Evolutionary conservation across 345 rosid species (phyloP), one percentile per base, ranked within the genome.

Genomic region (Eucalyptus erythrocorys): DNA sequence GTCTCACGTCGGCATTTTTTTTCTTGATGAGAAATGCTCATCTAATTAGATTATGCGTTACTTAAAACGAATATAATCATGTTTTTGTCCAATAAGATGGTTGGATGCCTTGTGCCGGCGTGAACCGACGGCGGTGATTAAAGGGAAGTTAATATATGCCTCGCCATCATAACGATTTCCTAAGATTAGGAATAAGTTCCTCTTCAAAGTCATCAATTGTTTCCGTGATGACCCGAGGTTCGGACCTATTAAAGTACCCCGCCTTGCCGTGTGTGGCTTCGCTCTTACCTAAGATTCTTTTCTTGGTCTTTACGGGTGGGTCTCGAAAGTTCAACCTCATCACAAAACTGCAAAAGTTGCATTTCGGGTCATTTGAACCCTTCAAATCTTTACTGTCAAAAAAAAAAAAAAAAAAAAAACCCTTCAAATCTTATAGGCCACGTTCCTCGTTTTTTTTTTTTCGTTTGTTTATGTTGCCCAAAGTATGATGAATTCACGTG

Each of bases 1-100:
- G 3, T 21, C 27, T 37, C 14, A 6, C 0, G 27, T 32, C 0
- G 12, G 13, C 3, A 5, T 5, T 9, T 12, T 37, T 37, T 43
- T 71, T 19, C 7, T 76, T 14, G 5, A 37, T 5, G 27, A 71
- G 27, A 71, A 71, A 37, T 37, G 26, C 12, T 2, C 34, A 17
- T 68, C 42, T 32, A 68, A 19, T 10, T 71, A 19, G 12, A 11
- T 71, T 37, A 34, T 37, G 47, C 1, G 1, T 76, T 40, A 21
- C 47, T 43, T 40, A 10, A 76, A 76, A 40, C 0, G 5, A 40
- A 76, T 40, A 22, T 76, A 22, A 21, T 5, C 45, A 10, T 19
- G 37, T 7, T 42, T 71, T 71, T 12, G 24, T 71, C 13, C 21
- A 10, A 3, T 34, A 3, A 9, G 6, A 76, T 11, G 30, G 27